Base-by-base conservation (phyloP, 768 basidiomycete genomes). In the Naematelia encephala region DNA sequence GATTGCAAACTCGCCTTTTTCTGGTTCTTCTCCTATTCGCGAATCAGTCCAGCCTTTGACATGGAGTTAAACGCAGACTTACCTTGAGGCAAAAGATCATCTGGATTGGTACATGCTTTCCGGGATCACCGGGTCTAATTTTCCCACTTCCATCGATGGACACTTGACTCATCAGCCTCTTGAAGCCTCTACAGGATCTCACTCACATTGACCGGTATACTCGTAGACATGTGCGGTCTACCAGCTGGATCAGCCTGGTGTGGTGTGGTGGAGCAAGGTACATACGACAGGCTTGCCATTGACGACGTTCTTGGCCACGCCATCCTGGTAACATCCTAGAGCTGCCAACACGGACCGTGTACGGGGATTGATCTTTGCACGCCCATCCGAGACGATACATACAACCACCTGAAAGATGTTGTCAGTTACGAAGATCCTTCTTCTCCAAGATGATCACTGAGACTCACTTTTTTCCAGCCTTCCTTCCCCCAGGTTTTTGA, bases 401-500 rank as follows among this genome's bases (percentile, higher is more conserved):
- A 94, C 87, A 5, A 93, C 92, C 29, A 94, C 90, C 76, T 78
- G 59, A 54, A n/a, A 42, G n/a, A n/a, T n/a, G 21, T 13, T 30
- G 29, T 19, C 26, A 51, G 39, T 21, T 34, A 19, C 2, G 12
- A 4, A 4, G 5, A n/a, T 14, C 12, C 10, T 2, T 3, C 56
- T 29, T 4, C 12, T 39, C 45, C 10, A 11, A 57, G 5, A 1
- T 14, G 25, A 50, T 21, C 23, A 30, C 12, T 26, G 22, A 25
- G 4, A 56, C 64, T 44, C 29, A 77, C 78, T 82, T 96, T 97
- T 82, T 97, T 93, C 94, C 94, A 98, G 1, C 91, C 91, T 0
- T 96, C 92, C 74, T 88, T 88, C 0, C 92, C 93, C 94, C 94
- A 98, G 3, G 89, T 96, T 82, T 90, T 92, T 67, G 86, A 88